Evolutionary conservation across 441 rosid species (phyloP).

Genomic region (Mallotus repandus): DNA sequence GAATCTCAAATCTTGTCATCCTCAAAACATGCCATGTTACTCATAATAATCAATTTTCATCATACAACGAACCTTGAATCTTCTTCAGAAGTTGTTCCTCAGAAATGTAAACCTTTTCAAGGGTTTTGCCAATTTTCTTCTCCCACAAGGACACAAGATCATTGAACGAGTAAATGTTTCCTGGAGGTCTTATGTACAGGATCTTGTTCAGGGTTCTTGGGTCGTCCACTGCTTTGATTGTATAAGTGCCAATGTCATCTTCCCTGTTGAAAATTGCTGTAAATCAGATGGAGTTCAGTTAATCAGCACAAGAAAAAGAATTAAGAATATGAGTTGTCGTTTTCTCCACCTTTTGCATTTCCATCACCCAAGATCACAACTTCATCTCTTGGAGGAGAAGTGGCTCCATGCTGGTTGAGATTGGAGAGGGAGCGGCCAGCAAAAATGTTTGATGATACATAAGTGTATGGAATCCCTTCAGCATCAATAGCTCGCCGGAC

Average conservation of each 20-base stretch:
- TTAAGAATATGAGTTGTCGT: no score
- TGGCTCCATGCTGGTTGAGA: no score
- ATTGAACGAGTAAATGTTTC: conserved; percentile 48
- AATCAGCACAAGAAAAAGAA: no score
- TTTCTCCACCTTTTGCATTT: conserved; percentile 43
- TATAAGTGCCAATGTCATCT: conserved; percentile 54
- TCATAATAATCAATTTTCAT: no score
- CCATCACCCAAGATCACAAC: conserved; percentile 61
- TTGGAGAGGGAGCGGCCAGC: not conserved
- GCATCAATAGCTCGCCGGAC: conserved; percentile 45
- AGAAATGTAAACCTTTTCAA: conserved; percentile 44
- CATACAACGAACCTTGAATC: conserved; percentile 16
- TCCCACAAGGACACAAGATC: conserved; percentile 62
- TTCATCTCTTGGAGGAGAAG: conserved; percentile 13
- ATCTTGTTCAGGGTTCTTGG: conserved; percentile 63
- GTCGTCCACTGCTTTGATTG: conserved; percentile 60
- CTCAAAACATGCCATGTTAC: no score
- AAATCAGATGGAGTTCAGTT: not conserved
- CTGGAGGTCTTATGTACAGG: conserved; percentile 49
- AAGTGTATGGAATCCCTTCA: conserved; percentile 48
- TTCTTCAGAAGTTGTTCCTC: conserved; percentile 54
- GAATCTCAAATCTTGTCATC: no score
- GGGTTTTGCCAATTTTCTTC: conserved; percentile 50
- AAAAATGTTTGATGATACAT: not conserved
- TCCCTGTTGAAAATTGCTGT: conserved; percentile 53